phyloP scores from a whole-genome alignment of 352 stramenopile genomes.

The Globisporangium abappressorium region DNA sequence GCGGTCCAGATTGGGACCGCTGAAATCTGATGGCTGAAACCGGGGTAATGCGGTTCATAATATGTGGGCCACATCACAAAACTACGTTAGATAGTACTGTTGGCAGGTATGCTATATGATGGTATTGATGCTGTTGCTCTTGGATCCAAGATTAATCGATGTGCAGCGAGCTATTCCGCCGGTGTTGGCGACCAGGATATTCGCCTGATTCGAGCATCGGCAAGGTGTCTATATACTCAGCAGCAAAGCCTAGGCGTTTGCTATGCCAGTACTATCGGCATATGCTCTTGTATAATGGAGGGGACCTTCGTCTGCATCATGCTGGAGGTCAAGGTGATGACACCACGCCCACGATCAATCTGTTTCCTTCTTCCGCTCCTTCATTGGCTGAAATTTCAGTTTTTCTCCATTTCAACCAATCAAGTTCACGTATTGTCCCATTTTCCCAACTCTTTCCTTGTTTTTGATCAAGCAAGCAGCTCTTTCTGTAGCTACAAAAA shows the following conservation, averaged over 20 bases:
- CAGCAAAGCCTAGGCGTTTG: neutral
- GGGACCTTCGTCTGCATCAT: neutral
- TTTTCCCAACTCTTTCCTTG: neutral
- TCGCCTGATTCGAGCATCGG: neutral
- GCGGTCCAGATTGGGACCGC: slow-evolving; percentile 3
- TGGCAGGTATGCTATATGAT: neutral
- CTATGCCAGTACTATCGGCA: neutral
- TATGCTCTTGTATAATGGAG: neutral
- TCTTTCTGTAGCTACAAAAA: neutral
- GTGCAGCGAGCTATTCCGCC: neutral
- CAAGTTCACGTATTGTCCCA: neutral
- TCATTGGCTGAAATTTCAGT: neutral
- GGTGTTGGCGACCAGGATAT: neutral
- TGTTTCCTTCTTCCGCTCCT: neutral
- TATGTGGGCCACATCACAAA: neutral
- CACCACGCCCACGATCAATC: neutral
- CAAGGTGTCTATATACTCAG: neutral
- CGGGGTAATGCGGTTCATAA: neutral
- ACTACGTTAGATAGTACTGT: neutral
- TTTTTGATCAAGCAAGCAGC: slow-evolving; percentile 1
- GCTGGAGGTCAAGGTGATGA: neutral
- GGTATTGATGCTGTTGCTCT: neutral
- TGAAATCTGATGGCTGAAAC: neutral
- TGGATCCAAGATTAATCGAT: neutral
- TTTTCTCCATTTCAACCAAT: neutral